Evolutionary conservation across 768 basidiomycete species (phyloP), one percentile per base, ranked within the genome.

Genomic region (Leccinum olivaceopallidum): DNA sequence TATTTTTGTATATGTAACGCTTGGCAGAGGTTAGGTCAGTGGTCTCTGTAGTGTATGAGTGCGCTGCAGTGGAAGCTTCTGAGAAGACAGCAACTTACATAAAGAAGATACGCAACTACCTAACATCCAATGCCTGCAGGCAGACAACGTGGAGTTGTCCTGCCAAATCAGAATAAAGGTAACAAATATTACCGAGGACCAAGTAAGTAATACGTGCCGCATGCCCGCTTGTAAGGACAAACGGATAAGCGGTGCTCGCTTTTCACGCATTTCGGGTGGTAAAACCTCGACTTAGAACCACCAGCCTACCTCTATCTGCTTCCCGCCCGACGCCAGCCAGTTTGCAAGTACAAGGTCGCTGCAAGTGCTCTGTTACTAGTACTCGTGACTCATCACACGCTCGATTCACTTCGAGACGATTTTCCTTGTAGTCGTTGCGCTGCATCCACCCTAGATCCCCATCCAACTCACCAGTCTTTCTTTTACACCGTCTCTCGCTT

Each of bases 91-190:
- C 54, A 51, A 56, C 53, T 80, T 80, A 83, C 79, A 75, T 80
- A 83, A 83, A 73, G 71, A 67, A 69, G 76, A 69, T 69, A 75
- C 76, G 72, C 64, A 75, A 71, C 56, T 62, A 65, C 66, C 64
- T 57, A 77, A 79, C 78, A 75, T 72, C 69, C 63, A 68, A 71
- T 83, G 86, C 87, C 86, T 88, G 85, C 85, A 88, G 87, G 87
- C 87, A 85, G 76, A 78, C 80, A 87, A 87, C 87, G 87, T 89
- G 82, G 75, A 75, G 73, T 78, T 74, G 75, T 78, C 65, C 59
- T 73, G 60, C 72, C 74, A 69, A 73, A 84, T 85, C 82, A 81
- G 83, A 87, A 61, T 57, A 42, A 65, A 77, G 75, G 76, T 68
- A 71, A 75, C 76, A 78, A 80, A 78, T 79, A 64, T 69, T 63